These are phyloP conservation scores for Beauveria pseudobassiana DNA, from an alignment of 2,329 filamentous ascomycete genomes.

Conservation along the genomic window DNA sequence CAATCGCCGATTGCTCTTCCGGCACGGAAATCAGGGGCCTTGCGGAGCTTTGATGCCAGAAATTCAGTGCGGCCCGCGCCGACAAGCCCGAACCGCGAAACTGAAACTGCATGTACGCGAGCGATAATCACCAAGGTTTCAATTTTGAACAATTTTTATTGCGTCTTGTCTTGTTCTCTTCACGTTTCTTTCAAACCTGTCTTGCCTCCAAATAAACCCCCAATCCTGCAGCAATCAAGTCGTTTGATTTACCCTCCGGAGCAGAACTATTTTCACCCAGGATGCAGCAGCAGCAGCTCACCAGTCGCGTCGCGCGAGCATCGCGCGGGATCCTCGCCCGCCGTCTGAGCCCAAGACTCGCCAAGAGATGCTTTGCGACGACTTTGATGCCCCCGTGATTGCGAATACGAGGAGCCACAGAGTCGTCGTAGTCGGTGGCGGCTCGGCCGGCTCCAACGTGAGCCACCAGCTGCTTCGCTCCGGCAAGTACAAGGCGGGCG, in stretches of 20 bases:
- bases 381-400: neutral
- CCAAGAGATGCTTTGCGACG: neutral
- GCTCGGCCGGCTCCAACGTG: slow-evolving; percentile 56
- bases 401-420: slow-evolving; percentile 37
- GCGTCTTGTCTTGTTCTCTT: too few species aligned
- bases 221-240: too few species aligned
- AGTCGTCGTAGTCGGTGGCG: slow-evolving; percentile 60
- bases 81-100: neutral
- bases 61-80: neutral
- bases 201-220: too few species aligned
- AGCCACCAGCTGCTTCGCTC: slow-evolving; percentile 59
- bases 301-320: neutral
- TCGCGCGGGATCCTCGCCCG: neutral
- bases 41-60: neutral
- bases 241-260: too few species aligned
- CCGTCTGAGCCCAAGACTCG: neutral
- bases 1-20: neutral
- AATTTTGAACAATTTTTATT: too few species aligned
- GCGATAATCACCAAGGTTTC: too few species aligned
- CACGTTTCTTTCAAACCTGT: too few species aligned
- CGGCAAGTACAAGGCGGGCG: slow-evolving; percentile 47
- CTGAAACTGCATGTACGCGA: too few species aligned
- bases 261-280: too few species aligned
- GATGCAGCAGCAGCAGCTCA: neutral
- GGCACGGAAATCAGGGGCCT: neutral